Evolutionary conservation across 208 protist species (phyloP).

Genomic region (Leishmania mexicana): DNA sequence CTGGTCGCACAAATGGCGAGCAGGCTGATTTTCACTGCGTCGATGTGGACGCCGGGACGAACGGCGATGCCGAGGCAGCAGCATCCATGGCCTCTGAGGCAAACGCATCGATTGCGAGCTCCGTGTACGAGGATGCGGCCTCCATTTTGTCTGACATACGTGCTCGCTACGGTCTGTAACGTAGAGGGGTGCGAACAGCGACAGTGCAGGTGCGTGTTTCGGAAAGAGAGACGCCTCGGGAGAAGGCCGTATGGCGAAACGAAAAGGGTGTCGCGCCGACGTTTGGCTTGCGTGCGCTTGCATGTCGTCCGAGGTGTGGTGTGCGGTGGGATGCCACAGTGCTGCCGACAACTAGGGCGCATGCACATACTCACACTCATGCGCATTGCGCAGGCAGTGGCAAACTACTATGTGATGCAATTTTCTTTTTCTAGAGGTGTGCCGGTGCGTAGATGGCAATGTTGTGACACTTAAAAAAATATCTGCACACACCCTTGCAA

Average conservation of each 20-base stretch:
- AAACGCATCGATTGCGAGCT: constrained; percentile 12
- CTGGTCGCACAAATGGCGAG: neutral
- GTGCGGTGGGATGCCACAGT: neutral
- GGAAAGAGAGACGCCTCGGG: neutral
- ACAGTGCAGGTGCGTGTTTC: neutral
- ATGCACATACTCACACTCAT: neutral
- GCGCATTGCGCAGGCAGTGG: neutral
- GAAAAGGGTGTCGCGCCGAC: neutral
- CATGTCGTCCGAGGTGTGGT: neutral
- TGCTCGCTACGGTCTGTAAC: constrained; percentile 43
- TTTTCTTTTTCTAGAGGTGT: neutral
- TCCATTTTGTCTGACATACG: constrained; percentile 56
- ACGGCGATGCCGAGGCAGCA: neutral
- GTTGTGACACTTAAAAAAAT: neutral
- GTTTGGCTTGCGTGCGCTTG: neutral
- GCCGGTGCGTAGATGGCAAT: neutral
- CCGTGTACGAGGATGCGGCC: constrained; percentile 44
- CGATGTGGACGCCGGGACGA: neutral
- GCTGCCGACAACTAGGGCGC: neutral
- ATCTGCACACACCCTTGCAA: neutral
- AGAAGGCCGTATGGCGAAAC: neutral
- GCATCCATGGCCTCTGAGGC: constrained; percentile 7
- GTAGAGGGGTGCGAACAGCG: neutral
- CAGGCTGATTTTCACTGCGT: neutral
- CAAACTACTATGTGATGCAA: neutral